Evolutionary conservation across 2,329 filamentous ascomycete genomes (phyloP).

Genomic region (Curvularia eragrostidis): DNA sequence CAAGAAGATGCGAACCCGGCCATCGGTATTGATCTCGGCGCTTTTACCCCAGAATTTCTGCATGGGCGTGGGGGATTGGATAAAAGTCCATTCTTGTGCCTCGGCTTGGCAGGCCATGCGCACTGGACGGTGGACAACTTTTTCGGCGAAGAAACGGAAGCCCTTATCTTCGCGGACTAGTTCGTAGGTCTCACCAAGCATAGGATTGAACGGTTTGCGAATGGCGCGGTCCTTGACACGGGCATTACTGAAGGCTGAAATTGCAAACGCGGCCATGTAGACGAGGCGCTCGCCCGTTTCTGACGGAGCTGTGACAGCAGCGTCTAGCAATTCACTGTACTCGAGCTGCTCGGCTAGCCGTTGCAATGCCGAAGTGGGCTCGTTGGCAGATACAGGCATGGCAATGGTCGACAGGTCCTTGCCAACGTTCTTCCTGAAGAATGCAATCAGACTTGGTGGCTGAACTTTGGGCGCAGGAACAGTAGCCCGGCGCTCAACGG

Average conservation of each 20-base stretch:
- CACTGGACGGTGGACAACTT: constrained; percentile 91
- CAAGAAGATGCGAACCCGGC: constrained; percentile 78
- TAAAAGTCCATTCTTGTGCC: constrained; percentile 80
- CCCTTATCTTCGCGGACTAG: constrained; percentile 86
- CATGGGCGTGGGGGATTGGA: constrained; percentile 84
- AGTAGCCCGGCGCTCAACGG: constrained; percentile 71
- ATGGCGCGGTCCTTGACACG: constrained; percentile 89
- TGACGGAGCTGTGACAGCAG: constrained; percentile 58
- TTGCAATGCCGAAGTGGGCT: constrained; percentile 87
- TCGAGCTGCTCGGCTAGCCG: constrained; percentile 89
- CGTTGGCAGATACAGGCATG: constrained; percentile 97
- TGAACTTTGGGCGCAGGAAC: constrained; percentile 76
- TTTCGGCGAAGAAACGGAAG: constrained; percentile 92
- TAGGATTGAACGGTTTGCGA: constrained; percentile 95
- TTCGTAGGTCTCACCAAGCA: constrained; percentile 95
- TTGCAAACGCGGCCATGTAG: constrained; percentile 86
- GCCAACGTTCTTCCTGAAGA: constrained; percentile 95
- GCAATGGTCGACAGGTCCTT: constrained; percentile 96
- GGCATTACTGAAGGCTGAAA: constrained; percentile 82
- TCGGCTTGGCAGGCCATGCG: constrained; percentile 94
- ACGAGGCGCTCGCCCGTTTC: constrained; percentile 76
- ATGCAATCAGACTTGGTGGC: constrained; percentile 90
- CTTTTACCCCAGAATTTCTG: constrained; percentile 99
- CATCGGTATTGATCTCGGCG: constrained; percentile 91
- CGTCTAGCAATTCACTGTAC: constrained; percentile 83